Conservation (phyloP, 768 basidiomycete species). For the Suillus decipiens region DNA sequence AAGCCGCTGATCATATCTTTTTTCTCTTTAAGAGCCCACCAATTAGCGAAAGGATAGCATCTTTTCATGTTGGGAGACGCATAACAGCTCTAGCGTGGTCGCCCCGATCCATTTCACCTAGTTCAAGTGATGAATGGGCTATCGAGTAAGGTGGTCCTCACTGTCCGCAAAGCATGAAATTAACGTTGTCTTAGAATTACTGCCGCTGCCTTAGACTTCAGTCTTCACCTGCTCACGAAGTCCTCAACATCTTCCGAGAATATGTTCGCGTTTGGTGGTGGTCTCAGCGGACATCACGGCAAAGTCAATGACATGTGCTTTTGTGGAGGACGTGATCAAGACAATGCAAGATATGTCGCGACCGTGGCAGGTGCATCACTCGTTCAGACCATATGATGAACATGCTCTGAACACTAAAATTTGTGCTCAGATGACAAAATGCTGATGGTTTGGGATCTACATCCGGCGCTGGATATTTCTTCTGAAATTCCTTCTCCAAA, state of each 20-base stretch:
- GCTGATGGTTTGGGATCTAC: slow-evolving; percentile 87
- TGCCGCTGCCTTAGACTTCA: slow-evolving; percentile 67
- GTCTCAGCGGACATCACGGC: slow-evolving; percentile 79
- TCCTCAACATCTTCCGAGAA: slow-evolving; percentile 47
- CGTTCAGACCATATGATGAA: background rate
- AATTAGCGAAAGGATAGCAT: slow-evolving; percentile 54
- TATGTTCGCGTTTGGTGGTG: slow-evolving; percentile 74
- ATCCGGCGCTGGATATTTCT: slow-evolving; percentile 51
- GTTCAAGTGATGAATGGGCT: slow-evolving; percentile 62
- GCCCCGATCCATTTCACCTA: slow-evolving; percentile 65
- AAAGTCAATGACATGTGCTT: slow-evolving; percentile 78
- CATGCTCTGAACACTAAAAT: background rate
- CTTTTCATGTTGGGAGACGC: slow-evolving; percentile 71
- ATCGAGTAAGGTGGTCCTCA: slow-evolving; percentile 57
- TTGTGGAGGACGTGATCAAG: slow-evolving; percentile 71
- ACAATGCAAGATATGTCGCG: slow-evolving; percentile 72
- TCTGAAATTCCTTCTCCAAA: slow-evolving; percentile 38
- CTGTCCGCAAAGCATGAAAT: slow-evolving; percentile 4
- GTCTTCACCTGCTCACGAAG: slow-evolving; percentile 70
- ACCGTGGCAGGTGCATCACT: slow-evolving; percentile 67
- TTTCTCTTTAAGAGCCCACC: slow-evolving; percentile 39
- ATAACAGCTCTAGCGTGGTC: slow-evolving; percentile 83
- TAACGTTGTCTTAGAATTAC: slow-evolving; percentile 51
- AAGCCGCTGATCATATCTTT: slow-evolving; percentile 14
- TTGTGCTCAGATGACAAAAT: slow-evolving; percentile 67